Base-by-base conservation (phyloP, 179 eudicot genomes). In the Spinacia oleracea region DNA sequence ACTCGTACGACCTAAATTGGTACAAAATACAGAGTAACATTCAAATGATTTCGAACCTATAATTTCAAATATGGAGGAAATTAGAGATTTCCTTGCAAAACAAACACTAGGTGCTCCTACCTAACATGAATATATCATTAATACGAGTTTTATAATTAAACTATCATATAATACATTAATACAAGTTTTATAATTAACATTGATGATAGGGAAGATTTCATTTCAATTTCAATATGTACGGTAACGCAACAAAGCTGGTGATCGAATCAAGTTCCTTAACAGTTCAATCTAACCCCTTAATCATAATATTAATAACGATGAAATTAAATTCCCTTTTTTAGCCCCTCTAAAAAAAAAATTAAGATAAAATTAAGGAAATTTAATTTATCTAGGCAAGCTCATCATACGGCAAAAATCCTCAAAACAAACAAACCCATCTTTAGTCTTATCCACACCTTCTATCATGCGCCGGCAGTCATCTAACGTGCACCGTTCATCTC, bases 391-490 rank as follows among this genome's bases (percentile, higher is more conserved):
- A 70, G 78, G 65, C 5, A 76, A 73, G 15, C 80, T 83, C 89
- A 86, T 86, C 89, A 86, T 86, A 74, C 74, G 81, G 70, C 76
- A 53, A 38, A 86, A 86, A 50, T 86, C 89, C 56, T 83, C 78
- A 27, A 86, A 86, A 72, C 89, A 86, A 10, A 86, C 89, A 27
- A 82, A 84, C 3, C 89, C 89, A 50, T 86, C 84, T 1, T 76
- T 81, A 55, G 84, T 84, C 20, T 64, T 83, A 72, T 87, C 90
- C 11, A 87, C 90, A 53, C 87, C 70, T 0, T 73, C 82, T 21
- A 94, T 92, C 98, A 94, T 94, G 34, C 88, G 81, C 80, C 84
- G 51, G 65, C 98, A 93, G 0, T 94, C 97, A 48, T 88, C 97
- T 45, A 91, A 76, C 81, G 96, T 86, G 86, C 93, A 91, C 79